Base-by-base conservation (phyloP, 2,329 filamentous ascomycete species). In the Hypoxylon sp. region DNA sequence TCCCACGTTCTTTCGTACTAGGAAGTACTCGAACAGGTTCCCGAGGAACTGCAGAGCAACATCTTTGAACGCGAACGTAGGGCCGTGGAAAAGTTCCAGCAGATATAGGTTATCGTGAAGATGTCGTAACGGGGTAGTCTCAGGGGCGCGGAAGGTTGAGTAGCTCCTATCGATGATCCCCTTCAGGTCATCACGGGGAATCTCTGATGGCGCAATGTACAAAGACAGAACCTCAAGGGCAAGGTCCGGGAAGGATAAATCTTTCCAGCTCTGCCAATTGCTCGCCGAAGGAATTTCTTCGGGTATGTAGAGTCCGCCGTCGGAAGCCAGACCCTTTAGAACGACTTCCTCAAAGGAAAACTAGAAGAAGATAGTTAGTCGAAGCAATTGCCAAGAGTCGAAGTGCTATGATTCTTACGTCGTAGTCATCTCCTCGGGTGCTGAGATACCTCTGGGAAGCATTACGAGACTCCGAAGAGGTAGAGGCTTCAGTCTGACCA, bases 41-140 rank as follows among this genome's bases (percentile, higher is more conserved):
- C 96, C 96, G 1, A 99, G 82, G 76, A 97, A 96, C 73, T 98
- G 95, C 67, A 98, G 83, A 14, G 94, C 94, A 53, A 94, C 92
- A 79, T 98, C 95, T 81, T 98, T 97, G 84, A 98, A 98, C 1
- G 95, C 91, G 77, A 93, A 97, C 0, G 91, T 98, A 4, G 94
- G 96, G 1, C 96, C 96, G 78, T 98, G 95, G 84, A 98, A 99
- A 44, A 99, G 86, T 80, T 99, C 96, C 32, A 99, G 87, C 59
- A 97, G 83, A 76, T 97, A 89, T 42, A 97, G 83, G 76, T 95
- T 91, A 73, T 87, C 83, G 75, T 95, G 87, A 55, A 97, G 84
- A n/a, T 91, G 88, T 44, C 92, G 86, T 24, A 96, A 80, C 0
- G 96, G 96, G 0, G 93, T 93, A 42, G 93, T 88, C 57, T 96